phyloP scores from a whole-genome alignment of 106 monocot species.

The Phalaenopsis equestris region DNA sequence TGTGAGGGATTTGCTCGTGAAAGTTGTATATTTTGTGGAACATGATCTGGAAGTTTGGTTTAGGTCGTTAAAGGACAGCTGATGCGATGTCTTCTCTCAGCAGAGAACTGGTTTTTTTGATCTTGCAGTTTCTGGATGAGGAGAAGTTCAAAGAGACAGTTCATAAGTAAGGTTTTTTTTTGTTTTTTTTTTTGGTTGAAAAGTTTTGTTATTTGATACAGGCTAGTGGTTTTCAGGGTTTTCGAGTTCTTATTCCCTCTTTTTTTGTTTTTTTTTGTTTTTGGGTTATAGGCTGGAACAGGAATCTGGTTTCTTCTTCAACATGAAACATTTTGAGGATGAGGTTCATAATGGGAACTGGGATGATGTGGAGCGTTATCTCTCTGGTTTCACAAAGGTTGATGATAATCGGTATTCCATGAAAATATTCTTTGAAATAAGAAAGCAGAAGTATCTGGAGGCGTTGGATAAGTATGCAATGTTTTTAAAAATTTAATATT shows the following conservation, averaged over 20 bases:
- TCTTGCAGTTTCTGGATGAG: slow-evolving; percentile 52
- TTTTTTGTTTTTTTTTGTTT: background rate
- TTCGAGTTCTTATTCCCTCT: background rate
- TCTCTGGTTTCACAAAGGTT: slow-evolving; percentile 69
- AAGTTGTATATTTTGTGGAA: background rate
- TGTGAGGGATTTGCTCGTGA: background rate
- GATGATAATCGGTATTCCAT: slow-evolving; percentile 61
- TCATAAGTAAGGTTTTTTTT: slow-evolving; percentile 30
- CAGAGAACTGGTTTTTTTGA: slow-evolving; percentile 42
- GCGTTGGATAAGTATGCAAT: slow-evolving; percentile 44
- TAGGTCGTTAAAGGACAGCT: background rate
- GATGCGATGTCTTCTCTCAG: slow-evolving; percentile 36
- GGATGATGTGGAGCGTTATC: slow-evolving; percentile 64
- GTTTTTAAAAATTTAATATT: background rate
- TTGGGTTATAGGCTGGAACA: slow-evolving; percentile 46
- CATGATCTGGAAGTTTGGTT: slow-evolving; percentile 5
- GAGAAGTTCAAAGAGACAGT: slow-evolving; percentile 49
- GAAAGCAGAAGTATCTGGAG: slow-evolving; percentile 73
- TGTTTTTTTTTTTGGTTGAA: background rate
- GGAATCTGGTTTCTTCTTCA: slow-evolving; percentile 67
- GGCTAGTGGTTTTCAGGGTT: slow-evolving; percentile 7
- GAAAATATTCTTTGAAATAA: slow-evolving; percentile 73
- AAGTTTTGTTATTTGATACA: slow-evolving; percentile 1
- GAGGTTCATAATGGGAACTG: slow-evolving; percentile 55
- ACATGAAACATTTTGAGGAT: slow-evolving; percentile 70